Evolutionary conservation across 805 yeast species (phyloP).

Genomic region (Zygoascus bituminiphila): DNA sequence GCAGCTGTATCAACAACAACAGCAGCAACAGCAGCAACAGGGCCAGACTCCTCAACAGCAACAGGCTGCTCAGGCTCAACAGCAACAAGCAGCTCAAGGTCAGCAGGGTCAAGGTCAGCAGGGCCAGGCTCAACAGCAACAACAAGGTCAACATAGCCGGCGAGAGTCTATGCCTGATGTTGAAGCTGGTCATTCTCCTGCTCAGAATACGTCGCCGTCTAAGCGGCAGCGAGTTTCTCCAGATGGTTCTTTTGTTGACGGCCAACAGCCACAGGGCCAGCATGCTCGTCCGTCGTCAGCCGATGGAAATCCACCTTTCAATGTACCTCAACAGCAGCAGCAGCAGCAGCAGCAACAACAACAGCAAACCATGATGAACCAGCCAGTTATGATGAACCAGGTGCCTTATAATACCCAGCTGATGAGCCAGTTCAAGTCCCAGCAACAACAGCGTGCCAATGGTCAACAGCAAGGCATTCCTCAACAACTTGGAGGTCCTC

Average conservation of each 20-base stretch:
- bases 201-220: slow-evolving; percentile 27
- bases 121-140: slow-evolving; percentile 23
- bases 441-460: slow-evolving; percentile 17
- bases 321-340: slow-evolving; percentile 21
- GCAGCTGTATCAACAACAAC: slow-evolving; percentile 24
- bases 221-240: slow-evolving; percentile 31
- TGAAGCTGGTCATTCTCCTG: slow-evolving; percentile 20
- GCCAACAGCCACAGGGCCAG: slow-evolving; percentile 5
- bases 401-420: slow-evolving; percentile 20
- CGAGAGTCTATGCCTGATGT: slow-evolving; percentile 7
- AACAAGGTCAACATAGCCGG: slow-evolving; percentile 15
- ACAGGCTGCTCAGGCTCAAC: slow-evolving; percentile 8
- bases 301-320: slow-evolving; percentile 13
- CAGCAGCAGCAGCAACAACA: slow-evolving; percentile 20
- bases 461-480: slow-evolving; percentile 9
- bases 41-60: slow-evolving; percentile 8
- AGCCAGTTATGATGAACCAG: slow-evolving; percentile 17
- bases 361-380: slow-evolving; percentile 17
- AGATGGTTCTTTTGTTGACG: slow-evolving; percentile 23
- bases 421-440: slow-evolving; percentile 24
- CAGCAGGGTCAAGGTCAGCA: slow-evolving; percentile 17
- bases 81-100: slow-evolving; percentile 14
- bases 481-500: slow-evolving; percentile 15
- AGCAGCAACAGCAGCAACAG: slow-evolving; percentile 14
- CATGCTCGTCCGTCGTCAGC: slow-evolving; percentile 12